Evolutionary conservation across 176 grass and related monocot species (phyloP).

Genomic region (Luzula sylvatica): DNA sequence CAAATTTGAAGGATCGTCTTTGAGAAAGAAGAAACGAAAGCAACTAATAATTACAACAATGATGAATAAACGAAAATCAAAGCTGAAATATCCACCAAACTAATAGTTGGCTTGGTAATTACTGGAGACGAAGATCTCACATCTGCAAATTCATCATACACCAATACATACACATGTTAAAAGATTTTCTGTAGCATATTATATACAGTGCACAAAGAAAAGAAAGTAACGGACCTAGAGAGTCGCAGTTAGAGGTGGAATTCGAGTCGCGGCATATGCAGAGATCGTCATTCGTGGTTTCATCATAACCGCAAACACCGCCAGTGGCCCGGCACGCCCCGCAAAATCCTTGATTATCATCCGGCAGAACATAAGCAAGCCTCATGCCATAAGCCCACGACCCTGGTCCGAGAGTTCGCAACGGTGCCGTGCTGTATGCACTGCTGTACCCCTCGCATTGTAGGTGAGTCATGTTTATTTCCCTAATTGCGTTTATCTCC

Average conservation of each 20-base stretch:
- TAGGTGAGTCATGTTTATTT: constrained; percentile 68
- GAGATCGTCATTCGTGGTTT: constrained; percentile 45
- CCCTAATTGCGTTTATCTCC: constrained; percentile 44
- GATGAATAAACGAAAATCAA: constrained; percentile 5
- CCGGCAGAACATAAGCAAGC: constrained; percentile 44
- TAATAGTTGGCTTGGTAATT: constrained; percentile 5
- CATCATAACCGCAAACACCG: constrained; percentile 70
- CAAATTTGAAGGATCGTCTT: too few species aligned
- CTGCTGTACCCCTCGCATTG: constrained; percentile 96
- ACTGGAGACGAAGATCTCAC: neutral
- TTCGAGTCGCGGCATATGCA: constrained; percentile 81
- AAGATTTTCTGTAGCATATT: too few species aligned
- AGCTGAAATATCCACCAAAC: constrained; percentile 10
- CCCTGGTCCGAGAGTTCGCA: constrained; percentile 36
- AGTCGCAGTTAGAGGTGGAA: constrained; percentile 90
- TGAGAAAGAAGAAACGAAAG: neutral
- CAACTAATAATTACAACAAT: neutral
- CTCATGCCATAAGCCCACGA: constrained; percentile 77
- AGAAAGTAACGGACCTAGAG: constrained; percentile 16
- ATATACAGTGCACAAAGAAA: too few species aligned
- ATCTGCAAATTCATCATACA: neutral
- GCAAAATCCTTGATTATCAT: constrained; percentile 71
- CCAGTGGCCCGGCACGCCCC: constrained; percentile 75
- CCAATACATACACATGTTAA: neutral
- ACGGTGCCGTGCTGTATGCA: constrained; percentile 76